Percentiles rank a stretch among this genome's conserved stretches.
Evolutionary conservation across 1,139 yeast genomes (phyloP).

Genomic region (Taiozyma sp.): DNA sequence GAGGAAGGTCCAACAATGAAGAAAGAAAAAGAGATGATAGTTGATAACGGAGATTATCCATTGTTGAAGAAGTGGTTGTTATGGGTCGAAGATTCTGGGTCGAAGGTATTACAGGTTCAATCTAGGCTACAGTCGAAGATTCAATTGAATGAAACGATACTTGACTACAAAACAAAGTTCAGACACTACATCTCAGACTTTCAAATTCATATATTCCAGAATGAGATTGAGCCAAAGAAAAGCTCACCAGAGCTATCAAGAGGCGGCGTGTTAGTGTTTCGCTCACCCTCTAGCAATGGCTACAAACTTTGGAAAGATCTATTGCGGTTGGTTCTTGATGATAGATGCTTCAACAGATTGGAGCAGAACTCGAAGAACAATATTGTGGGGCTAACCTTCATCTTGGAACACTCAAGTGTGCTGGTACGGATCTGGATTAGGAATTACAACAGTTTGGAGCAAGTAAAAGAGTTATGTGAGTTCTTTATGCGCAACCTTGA

Average conservation of each 20-base stretch:
- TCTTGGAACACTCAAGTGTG: not conserved
- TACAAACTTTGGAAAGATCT: not conserved
- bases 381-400: not conserved
- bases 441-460: not conserved
- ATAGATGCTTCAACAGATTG: not conserved
- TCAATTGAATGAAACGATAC: not conserved
- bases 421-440: not conserved
- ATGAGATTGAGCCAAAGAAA: not conserved
- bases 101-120: not conserved
- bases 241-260: not conserved
- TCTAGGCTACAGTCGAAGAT: not conserved
- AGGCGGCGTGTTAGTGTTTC: not conserved
- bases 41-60: not conserved
- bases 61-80: not conserved
- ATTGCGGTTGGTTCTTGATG: not conserved
- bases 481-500: not conserved
- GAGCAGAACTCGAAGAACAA: not conserved
- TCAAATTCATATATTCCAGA: not conserved
- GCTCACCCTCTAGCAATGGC: not conserved
- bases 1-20: not conserved
- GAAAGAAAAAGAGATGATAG: not conserved
- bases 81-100: not conserved
- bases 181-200: too few species aligned
- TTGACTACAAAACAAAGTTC: not conserved
- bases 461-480: not conserved